These are phyloP conservation scores for Umbelopsis sp. DNA, from an alignment of 192 early-diverging fungal species.

Conservation along the genomic window DNA sequence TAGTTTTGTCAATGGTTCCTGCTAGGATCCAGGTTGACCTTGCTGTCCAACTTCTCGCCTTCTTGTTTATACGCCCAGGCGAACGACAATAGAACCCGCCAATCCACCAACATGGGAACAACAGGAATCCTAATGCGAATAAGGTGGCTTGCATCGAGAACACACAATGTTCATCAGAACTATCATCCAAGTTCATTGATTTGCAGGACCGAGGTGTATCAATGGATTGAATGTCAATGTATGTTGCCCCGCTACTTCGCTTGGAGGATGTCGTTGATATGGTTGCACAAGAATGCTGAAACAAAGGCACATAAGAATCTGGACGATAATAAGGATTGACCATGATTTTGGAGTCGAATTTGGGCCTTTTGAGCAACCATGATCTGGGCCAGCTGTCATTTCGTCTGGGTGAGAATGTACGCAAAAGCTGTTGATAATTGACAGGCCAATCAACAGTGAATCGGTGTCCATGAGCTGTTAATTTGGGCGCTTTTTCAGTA, in stretches of 20 bases:
- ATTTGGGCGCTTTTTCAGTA: background rate
- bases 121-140: background rate
- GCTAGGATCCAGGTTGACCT: background rate
- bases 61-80: background rate
- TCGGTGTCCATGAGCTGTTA: background rate
- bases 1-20: background rate
- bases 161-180: background rate
- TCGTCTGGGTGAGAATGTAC: background rate
- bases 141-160: conserved; percentile 9
- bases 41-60: background rate
- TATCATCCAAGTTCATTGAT: background rate
- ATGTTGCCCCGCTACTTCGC: background rate
- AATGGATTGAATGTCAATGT: background rate
- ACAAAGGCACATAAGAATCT: background rate
- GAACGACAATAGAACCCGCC: conserved; percentile 7
- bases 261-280: background rate
- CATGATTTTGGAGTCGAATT: background rate
- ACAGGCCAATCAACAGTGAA: background rate
- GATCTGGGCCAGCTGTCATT: background rate
- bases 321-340: conserved; percentile 5
- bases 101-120: conserved; percentile 16
- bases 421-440: background rate
- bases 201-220: background rate
- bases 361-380: background rate
- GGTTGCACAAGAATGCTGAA: conserved; percentile 4